Evolutionary conservation across 306 rosid species (phyloP).

Genomic region (Boehmeria nivea): DNA sequence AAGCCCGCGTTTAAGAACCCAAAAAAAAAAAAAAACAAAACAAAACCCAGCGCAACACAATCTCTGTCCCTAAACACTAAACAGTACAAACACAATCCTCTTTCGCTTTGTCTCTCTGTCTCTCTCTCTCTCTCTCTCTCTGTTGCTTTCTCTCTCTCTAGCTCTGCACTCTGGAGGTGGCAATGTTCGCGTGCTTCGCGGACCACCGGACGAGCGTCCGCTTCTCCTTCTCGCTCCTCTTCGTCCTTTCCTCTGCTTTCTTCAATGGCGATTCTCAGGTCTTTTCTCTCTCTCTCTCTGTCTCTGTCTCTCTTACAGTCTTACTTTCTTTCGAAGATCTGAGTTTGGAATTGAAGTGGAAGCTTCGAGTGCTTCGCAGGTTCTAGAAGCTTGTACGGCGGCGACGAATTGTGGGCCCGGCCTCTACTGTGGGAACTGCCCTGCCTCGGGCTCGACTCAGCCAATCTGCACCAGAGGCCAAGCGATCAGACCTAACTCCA

Average conservation of each 20-base stretch:
- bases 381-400: slow-evolving; percentile 68
- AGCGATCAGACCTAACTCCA: slow-evolving; percentile 52
- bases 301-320: slow-evolving; percentile 11
- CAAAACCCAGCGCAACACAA: background rate
- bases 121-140: background rate
- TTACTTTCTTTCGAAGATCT: background rate
- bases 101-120: slow-evolving; percentile 17
- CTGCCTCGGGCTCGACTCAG: slow-evolving; percentile 54
- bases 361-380: slow-evolving; percentile 34
- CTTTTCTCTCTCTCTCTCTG: background rate
- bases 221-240: slow-evolving; percentile 35
- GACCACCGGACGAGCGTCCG: slow-evolving; percentile 23
- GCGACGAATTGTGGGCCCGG: slow-evolving; percentile 67
- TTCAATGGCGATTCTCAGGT: slow-evolving; percentile 86
- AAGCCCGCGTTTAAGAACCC: slow-evolving; percentile 44
- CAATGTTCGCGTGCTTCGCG: slow-evolving; percentile 48
- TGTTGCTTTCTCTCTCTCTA: slow-evolving; percentile 19
- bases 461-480: slow-evolving; percentile 82
- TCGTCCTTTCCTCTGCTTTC: slow-evolving; percentile 48
- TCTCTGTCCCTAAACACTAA: slow-evolving; percentile 24
- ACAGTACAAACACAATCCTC: too few species aligned
- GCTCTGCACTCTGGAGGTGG: slow-evolving; percentile 22
- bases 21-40: slow-evolving; percentile 13
- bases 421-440: slow-evolving; percentile 86
- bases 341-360: slow-evolving; percentile 26